Percentiles rank a stretch among this genome's conserved stretches.
These are phyloP conservation scores for Dioscorea dumetorum DNA, from an alignment of 106 monocot species.

Conservation along the genomic window DNA sequence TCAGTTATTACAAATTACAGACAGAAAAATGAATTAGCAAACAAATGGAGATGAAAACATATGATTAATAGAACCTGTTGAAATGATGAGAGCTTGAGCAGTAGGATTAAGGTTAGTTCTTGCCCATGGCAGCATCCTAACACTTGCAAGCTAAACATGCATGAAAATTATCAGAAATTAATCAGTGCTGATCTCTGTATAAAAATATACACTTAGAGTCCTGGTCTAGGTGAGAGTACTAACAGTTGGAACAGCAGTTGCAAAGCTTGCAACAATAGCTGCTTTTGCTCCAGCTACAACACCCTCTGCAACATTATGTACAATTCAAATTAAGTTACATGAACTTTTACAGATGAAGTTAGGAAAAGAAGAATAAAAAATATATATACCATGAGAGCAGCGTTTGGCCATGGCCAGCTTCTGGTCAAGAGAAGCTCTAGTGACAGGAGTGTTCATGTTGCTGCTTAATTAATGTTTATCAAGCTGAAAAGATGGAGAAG, in stretches of 20 bases:
- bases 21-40: not conserved
- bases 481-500: no score
- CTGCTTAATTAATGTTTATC: no score
- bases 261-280: slow-evolving; percentile 56
- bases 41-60: not conserved
- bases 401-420: slow-evolving; percentile 33
- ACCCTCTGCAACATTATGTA: slow-evolving; percentile 40
- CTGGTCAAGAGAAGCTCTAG: slow-evolving; percentile 9
- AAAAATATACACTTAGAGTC: no score
- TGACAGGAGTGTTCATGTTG: slow-evolving; percentile 9
- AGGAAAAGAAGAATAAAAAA: not conserved
- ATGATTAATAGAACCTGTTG: slow-evolving; percentile 33
- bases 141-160: slow-evolving; percentile 58
- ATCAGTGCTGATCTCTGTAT: not conserved
- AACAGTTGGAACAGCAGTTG: slow-evolving; percentile 75
- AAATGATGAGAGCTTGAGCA: slow-evolving; percentile 87
- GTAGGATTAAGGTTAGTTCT: slow-evolving; percentile 72
- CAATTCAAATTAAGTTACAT: not conserved
- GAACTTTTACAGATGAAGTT: not conserved
- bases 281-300: slow-evolving; percentile 88
- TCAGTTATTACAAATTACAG: not conserved
- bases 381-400: slow-evolving; percentile 27
- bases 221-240: slow-evolving; percentile 6
- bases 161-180: not conserved
- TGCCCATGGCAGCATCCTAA: slow-evolving; percentile 90